These are phyloP conservation scores for Ramichloridium luteum DNA, from an alignment of 2,329 filamentous ascomycete species.

Conservation along the genomic window DNA sequence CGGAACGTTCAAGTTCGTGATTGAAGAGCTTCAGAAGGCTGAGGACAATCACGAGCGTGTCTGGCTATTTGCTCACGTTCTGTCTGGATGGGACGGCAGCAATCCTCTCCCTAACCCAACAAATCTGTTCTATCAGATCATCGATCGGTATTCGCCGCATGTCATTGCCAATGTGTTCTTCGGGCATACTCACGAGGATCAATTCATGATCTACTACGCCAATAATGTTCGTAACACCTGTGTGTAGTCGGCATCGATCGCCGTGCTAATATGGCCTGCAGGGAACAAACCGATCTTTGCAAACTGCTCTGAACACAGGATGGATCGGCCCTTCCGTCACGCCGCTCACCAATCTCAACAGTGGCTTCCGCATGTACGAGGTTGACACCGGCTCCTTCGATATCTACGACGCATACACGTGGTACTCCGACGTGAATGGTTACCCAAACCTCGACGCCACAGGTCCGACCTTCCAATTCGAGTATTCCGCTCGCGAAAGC, in stretches of 20 bases:
- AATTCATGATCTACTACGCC: slow-evolving; percentile 43
- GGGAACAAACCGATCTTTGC: slow-evolving; percentile 29
- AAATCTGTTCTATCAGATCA: slow-evolving; percentile 43
- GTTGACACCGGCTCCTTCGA: slow-evolving; percentile 43
- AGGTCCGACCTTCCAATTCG: slow-evolving; percentile 38
- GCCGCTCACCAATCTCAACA: slow-evolving; percentile 43
- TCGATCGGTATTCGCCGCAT: slow-evolving; percentile 43
- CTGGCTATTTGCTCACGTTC: slow-evolving; percentile 44
- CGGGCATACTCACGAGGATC: slow-evolving; percentile 44
- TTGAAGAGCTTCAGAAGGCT: slow-evolving; percentile 40
- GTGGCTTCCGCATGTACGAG: slow-evolving; percentile 42
- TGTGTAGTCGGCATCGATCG: too few relatives aligned
- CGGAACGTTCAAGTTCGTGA: slow-evolving; percentile 38
- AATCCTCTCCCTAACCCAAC: slow-evolving; percentile 43
- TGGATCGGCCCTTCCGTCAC: slow-evolving; percentile 43
- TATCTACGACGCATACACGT: slow-evolving; percentile 43
- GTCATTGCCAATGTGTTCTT: slow-evolving; percentile 45
- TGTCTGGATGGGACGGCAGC: slow-evolving; percentile 44
- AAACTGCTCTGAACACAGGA: slow-evolving; percentile 36
- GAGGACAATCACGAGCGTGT: slow-evolving; percentile 42
- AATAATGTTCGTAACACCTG: slow-evolving; percentile 27
- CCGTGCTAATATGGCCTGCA: slow-evolving; percentile 20
- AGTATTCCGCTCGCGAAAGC: slow-evolving; percentile 41
- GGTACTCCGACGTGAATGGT: slow-evolving; percentile 38
- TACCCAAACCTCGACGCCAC: slow-evolving; percentile 29